Evolutionary conservation across 306 rosid genomes (phyloP), one percentile per base, ranked within the genome.

Genomic region (Trifolium repens): DNA sequence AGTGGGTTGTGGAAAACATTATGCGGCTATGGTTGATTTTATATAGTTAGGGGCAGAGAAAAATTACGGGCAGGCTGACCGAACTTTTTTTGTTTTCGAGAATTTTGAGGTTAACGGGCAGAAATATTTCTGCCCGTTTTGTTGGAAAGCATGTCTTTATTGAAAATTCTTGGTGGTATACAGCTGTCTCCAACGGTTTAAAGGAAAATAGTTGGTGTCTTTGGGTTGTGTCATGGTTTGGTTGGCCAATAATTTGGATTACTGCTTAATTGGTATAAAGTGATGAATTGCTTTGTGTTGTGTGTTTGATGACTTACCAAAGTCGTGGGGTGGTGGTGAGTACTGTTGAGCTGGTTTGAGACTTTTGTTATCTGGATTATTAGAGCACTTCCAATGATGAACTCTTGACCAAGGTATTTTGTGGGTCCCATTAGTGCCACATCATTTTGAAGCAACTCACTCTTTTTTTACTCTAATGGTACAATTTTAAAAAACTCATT

Each of bases 121-220:
- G 42, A 37, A 37, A 1, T 34, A 26, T n/a, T n/a, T n/a, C 70
- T 71, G 66, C 81, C 85, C 81, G 78, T 9, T 67, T n/a, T 49
- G 55, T 67, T 75, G 78, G 80, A 83, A 84, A 84, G 83, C 44
- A 70, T 58, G 34, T 87, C 53, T 63, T 67, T 10, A 43, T 84
- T 79, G 70, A 43, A 43, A 43, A 6, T 52, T 73, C 43, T 24
- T 26, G 37, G 71, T 84, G 82, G 13, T 5, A 24, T 43, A 82
- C 90, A 87, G 86, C 90, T 87, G 88, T 76, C 63, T 67, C 83
- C 88, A 81, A 84, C 88, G 81, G 82, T 73, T 78, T 14, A 34
- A 74, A 50, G 42, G 32, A 32, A 67, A 47, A 54, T 71, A 66
- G 27, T 80, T 68, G 58, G 76, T 35, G 62, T 61, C 61, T 3